Evolutionary conservation across 257 asterid species (phyloP), one percentile per base, ranked within the genome.

Genomic region (Schizonepeta tenuifolia): DNA sequence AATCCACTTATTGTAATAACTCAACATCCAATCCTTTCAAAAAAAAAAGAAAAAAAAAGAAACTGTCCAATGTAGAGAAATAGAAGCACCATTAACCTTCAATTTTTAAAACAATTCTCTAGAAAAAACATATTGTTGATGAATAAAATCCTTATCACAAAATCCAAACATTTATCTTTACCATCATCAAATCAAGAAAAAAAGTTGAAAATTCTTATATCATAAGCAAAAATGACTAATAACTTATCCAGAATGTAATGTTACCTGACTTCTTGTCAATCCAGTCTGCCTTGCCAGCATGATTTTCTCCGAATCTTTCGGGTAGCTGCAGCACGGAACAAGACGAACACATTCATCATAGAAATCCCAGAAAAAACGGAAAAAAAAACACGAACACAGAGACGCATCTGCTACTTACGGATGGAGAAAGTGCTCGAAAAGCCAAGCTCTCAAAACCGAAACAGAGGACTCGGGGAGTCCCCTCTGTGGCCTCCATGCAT

Each of bases 401-500:
- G n/a, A 26, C 6, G 49, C 3, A 49, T 14, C 22, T 24, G 47
- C 47, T 51, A 74, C 86, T 76, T 75, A 93, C 96, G 98, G 98
- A 69, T 93, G 91, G 75, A 93, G 96, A 61, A 90, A 90, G 80
- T 93, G 98, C 79, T 93, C 97, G 43, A 93, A 93, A 62, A 93
- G 96, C 98, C 98, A 93, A 82, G 98, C 95, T 41, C 97, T 78
- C 51, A 93, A 68, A 53, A 93, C 73, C 0, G 96, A 82, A 72
- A 93, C 97, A 28, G 97, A 91, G 50, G 80, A 81, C 76, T 90
- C 96, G 0, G 97, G 98, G 4, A 90, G 86, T 9, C 97, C 98
- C 78, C 98, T 85, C 78, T 93, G 98, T 0, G 97, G 97, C 77
- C 98, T 86, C 98, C 98, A 93, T 26, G 95, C 87, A 61, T 90